A percentile compares a stretch with the other conserved stretches of the same genome.
These are phyloP conservation scores for Komagataella ulmi DNA, from an alignment of 805 yeast genomes.

Conservation along the genomic window DNA sequence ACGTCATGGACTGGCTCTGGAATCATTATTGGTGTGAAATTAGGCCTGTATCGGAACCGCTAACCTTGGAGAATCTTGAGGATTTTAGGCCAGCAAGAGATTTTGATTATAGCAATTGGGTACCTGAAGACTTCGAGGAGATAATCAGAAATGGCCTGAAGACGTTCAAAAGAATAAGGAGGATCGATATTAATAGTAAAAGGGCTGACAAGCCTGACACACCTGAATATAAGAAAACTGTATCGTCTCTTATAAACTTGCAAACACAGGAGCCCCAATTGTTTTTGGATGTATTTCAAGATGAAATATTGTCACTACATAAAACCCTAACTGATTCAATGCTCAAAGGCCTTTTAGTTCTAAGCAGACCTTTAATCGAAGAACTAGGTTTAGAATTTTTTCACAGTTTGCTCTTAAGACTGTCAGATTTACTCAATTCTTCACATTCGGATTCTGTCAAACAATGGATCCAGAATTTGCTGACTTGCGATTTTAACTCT, in stretches of 20 bases:
- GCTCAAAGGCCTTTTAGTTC: neutral
- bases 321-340: neutral
- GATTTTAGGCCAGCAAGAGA: neutral
- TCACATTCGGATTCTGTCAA: neutral
- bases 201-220: conserved; percentile 29
- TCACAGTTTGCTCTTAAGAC: neutral
- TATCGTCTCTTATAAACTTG: conserved; percentile 2
- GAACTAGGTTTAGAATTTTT: neutral
- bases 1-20: conserved; percentile 68
- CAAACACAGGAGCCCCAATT: neutral
- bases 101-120: conserved; percentile 1
- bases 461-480: neutral
- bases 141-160: conserved; percentile 25
- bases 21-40: conserved; percentile 55
- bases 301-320: neutral
- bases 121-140: conserved; percentile 1
- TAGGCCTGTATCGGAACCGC: conserved; percentile 6
- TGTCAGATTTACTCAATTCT: neutral
- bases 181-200: conserved; percentile 22
- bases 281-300: neutral
- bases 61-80: conserved; percentile 4
- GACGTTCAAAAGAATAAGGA: conserved; percentile 34
- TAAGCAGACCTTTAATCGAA: neutral
- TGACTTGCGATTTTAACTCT: neutral
- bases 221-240: conserved; percentile 13